Evolutionary conservation across 441 rosid genomes (phyloP), one percentile per base, ranked within the genome.

Genomic region (Adansonia madagascariensis): DNA sequence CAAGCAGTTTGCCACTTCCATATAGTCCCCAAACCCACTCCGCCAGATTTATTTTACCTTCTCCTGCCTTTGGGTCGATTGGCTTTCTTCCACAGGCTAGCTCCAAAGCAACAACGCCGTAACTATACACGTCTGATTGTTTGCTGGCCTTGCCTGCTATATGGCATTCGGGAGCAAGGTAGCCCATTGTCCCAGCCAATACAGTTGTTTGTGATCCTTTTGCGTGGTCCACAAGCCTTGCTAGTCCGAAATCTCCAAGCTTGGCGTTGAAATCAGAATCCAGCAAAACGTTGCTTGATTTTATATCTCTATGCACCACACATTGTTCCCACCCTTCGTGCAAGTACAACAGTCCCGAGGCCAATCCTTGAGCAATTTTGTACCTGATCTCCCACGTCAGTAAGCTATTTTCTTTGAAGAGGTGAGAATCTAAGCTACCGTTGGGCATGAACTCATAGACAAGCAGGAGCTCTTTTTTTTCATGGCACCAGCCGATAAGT

Each of bases 401-500:
- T 56, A 39, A 53, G 50, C 31, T 8, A 35, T 14, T 9, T 47
- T 31, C 59, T 1, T 44, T 24, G 47, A 81, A 81, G 7, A 78
- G 76, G 35, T 78, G 79, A 5, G 52, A 75, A 53, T 82, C 77
- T 12, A 82, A 15, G 43, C 84, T 65, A 4, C 44, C 71, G 31
- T 77, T 77, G 1, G 56, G 20, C 71, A 80, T 62, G 14, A 65
- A 72, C 49, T 78, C 79, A 2, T 82, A 82, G 2, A 75, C 84
- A 10, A 78, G 68, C 3, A 75, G 65, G 1, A 81, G 39, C 9
- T 75, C 73, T 5, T 53, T 35, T 73, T 80, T 67, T 14, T 87
- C 90, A 20, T 89, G 89, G 73, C 92, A 90, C 94, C 94, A 87
- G 20, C 94, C 94, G 0, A 87, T 64, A 20, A 90, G 88, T 39